phyloP scores from a whole-genome alignment of 352 stramenopile genomes.

The Phytophthora pluvialis region DNA sequence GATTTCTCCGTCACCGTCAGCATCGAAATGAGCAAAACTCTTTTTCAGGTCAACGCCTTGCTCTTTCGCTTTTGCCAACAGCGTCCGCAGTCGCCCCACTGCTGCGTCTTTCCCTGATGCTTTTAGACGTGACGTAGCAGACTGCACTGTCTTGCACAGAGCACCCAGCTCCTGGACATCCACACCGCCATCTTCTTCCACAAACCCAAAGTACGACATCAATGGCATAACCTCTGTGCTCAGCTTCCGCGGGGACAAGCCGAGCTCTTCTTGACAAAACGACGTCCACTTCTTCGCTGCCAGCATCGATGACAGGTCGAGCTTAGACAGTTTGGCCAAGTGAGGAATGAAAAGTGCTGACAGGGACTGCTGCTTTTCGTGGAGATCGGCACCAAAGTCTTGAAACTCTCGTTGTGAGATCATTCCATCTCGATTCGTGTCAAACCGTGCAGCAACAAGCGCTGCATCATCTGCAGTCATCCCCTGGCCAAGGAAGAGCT shows the following conservation, averaged over 20 bases:
- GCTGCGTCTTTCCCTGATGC: constrained; percentile 11
- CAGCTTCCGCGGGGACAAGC: constrained; percentile 31
- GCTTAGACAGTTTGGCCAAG: constrained; percentile 15
- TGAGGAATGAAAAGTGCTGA: constrained; percentile 35
- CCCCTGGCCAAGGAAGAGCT: constrained; percentile 49
- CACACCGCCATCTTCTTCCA: constrained; percentile 32
- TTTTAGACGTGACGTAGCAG: background rate
- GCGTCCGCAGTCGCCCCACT: constrained; percentile 21
- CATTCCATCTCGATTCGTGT: constrained; percentile 59
- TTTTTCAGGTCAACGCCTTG: constrained; percentile 53
- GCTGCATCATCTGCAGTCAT: constrained; percentile 47
- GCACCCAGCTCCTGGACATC: constrained; percentile 38
- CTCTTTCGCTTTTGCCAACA: constrained; percentile 42
- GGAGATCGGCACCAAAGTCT: constrained; percentile 53
- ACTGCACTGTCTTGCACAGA: constrained; percentile 25
- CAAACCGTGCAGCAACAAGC: constrained; percentile 54
- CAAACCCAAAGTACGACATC: constrained; percentile 38
- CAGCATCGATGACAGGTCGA: constrained; percentile 21
- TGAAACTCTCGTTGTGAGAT: constrained; percentile 73
- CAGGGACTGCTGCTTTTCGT: constrained; percentile 39
- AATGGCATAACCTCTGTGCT: constrained; percentile 23
- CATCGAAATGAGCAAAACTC: constrained; percentile 79
- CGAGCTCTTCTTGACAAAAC: constrained; percentile 43
- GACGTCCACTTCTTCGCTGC: constrained; percentile 37
- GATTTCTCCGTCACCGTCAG: constrained; percentile 61